A percentile compares a stretch with the other conserved stretches of the same genome.
Evolutionary conservation across 2,329 filamentous ascomycete genomes (phyloP).

Genomic region (Sporothrix mexicana): DNA sequence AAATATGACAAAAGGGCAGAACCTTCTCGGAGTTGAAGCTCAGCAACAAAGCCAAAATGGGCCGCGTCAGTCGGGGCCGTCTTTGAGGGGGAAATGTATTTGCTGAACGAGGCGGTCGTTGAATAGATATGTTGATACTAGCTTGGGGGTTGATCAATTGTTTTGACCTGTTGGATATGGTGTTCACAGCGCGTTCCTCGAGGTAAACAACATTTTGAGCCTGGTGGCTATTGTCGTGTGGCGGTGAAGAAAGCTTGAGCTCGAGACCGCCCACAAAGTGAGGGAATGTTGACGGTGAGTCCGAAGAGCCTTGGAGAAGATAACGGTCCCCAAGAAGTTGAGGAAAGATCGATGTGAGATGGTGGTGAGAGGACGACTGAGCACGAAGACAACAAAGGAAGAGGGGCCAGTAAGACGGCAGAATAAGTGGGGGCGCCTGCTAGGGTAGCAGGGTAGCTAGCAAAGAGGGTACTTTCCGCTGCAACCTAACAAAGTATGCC

Average conservation of each 20-base stretch:
- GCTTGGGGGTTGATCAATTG: not conserved
- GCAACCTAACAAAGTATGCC: not conserved
- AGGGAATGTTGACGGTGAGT: not conserved
- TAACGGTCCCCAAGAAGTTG: not conserved
- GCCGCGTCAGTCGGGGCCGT: not conserved
- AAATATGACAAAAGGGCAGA: not conserved
- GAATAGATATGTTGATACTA: not conserved
- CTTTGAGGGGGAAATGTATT: too few relatives aligned
- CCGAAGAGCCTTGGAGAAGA: not conserved
- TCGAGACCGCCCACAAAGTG: not conserved
- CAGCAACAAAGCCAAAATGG: not conserved
- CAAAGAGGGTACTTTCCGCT: not conserved
- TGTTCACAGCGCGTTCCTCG: not conserved
- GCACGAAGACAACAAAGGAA: conserved; percentile 12
- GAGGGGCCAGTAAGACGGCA: conserved; percentile 24
- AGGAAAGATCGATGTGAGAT: not conserved
- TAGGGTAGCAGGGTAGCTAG: too few relatives aligned
- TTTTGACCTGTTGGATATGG: too few relatives aligned
- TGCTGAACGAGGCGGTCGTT: not conserved
- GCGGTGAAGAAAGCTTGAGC: not conserved
- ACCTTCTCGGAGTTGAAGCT: conserved; percentile 2
- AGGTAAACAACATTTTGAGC: conserved; percentile 7
- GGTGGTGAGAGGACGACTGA: not conserved
- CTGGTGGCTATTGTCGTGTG: not conserved
- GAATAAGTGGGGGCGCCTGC: conserved; percentile 15